Evolutionary conservation across 139 green algal genomes (phyloP).

Genomic region (Pseudopediastrum boryanum): DNA sequence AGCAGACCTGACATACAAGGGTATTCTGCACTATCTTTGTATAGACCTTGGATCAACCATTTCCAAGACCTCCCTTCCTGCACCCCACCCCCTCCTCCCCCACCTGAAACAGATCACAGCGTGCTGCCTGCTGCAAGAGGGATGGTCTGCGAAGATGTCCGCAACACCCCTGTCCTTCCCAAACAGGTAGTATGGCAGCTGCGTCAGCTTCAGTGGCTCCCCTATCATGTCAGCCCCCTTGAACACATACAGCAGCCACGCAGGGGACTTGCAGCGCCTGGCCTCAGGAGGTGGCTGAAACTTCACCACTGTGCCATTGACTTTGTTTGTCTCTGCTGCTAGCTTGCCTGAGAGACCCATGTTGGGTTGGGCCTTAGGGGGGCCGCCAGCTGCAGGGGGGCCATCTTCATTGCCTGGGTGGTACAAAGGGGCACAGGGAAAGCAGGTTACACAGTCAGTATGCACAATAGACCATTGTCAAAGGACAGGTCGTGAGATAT

Average conservation of each 20-base stretch:
- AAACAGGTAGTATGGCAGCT: conserved; percentile 82
- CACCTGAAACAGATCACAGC: conserved; percentile 88
- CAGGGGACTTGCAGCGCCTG: conserved; percentile 60
- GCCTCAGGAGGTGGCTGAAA: conserved; percentile 81
- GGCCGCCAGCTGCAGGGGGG: conserved; percentile 2
- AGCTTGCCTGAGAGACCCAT: conserved; percentile 86
- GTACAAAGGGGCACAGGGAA: background rate
- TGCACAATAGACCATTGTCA: background rate
- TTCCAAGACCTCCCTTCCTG: too few species aligned
- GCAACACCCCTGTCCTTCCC: conserved; percentile 85
- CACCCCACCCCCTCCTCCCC: background rate
- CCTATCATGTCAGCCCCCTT: conserved; percentile 70
- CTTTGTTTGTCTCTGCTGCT: conserved; percentile 86
- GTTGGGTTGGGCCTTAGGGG: conserved; percentile 61
- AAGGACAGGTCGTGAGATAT: background rate
- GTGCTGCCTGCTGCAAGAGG: conserved; percentile 97
- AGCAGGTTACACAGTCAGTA: background rate
- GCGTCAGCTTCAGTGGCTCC: conserved; percentile 49
- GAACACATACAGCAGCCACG: conserved; percentile 95
- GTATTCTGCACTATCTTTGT: too few species aligned
- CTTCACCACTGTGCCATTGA: conserved; percentile 72
- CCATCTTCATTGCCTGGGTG: conserved; percentile 12
- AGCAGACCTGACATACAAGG: too few species aligned
- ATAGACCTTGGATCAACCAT: too few species aligned
- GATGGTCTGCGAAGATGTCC: conserved; percentile 95